These are phyloP conservation scores for Colletotrichum sp. DNA, from an alignment of 2,329 filamentous ascomycete species.

Conservation along the genomic window DNA sequence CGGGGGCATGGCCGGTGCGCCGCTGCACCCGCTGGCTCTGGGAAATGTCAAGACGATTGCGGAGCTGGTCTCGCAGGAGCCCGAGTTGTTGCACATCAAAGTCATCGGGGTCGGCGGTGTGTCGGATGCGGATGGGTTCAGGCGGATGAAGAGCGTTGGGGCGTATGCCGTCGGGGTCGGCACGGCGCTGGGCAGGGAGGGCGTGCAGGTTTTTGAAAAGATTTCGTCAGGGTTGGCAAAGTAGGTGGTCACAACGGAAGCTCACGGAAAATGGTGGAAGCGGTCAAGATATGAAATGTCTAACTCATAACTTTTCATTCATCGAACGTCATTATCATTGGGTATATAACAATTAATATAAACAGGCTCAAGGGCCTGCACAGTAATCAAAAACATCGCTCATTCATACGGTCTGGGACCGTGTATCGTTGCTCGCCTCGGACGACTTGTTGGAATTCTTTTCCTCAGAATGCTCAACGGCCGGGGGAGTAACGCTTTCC, in stretches of 20 bases:
- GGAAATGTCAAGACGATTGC: slow-evolving; percentile 78
- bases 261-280: neutral
- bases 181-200: slow-evolving; percentile 70
- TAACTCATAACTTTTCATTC: neutral
- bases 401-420: slow-evolving; percentile 11
- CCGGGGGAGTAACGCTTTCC: slow-evolving; percentile 13
- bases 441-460: slow-evolving; percentile 14
- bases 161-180: slow-evolving; percentile 72
- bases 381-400: neutral
- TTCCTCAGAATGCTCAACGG: slow-evolving; percentile 14
- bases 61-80: slow-evolving; percentile 57
- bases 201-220: slow-evolving; percentile 65
- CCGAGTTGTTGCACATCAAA: slow-evolving; percentile 55
- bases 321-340: slow-evolving; percentile 19
- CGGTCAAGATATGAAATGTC: neutral
- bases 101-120: slow-evolving; percentile 80
- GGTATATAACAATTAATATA: slow-evolving; percentile 22
- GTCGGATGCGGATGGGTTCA: slow-evolving; percentile 64
- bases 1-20: slow-evolving; percentile 75
- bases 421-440: slow-evolving; percentile 12
- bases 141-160: slow-evolving; percentile 70
- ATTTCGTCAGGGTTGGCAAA: slow-evolving; percentile 42
- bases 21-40: slow-evolving; percentile 75
- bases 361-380: neutral
- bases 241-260: neutral